Conservation (phyloP, 139 green algal species). For the Asterochloris erici region DNA sequence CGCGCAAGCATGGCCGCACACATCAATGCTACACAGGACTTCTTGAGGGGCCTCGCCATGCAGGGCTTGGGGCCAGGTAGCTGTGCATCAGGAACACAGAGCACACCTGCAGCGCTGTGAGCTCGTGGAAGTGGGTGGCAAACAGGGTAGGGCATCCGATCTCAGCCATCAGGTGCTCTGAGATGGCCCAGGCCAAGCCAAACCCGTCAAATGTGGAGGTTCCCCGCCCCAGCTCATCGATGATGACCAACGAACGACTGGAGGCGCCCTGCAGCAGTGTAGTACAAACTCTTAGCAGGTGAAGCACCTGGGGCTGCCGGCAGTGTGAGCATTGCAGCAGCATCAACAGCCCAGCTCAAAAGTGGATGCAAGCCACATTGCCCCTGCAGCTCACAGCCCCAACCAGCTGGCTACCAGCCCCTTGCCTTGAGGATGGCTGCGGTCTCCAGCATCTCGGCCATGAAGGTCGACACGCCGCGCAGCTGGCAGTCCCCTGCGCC, state of each 20-base stretch:
- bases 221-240: slow-evolving; percentile 95
- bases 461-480: slow-evolving; percentile 95
- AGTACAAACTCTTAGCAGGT: no score
- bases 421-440: slow-evolving; percentile 75
- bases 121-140: slow-evolving; percentile 98
- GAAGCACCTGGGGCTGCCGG: no score
- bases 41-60: no score
- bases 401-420: no score
- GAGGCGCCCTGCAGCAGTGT: slow-evolving; percentile 60
- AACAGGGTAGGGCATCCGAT: slow-evolving; percentile 80
- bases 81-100: no score
- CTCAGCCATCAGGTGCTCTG: slow-evolving; percentile 80
- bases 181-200: slow-evolving; percentile 95
- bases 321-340: no score
- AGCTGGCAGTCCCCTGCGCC: slow-evolving; percentile 95
- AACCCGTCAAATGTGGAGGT: slow-evolving; percentile 97
- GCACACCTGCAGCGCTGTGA: slow-evolving; percentile 73
- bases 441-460: slow-evolving; percentile 99
- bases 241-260: slow-evolving; percentile 81
- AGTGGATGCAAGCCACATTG: no score
- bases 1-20: no score
- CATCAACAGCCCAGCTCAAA: no score
- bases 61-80: no score
- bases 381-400: background rate
- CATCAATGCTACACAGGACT: no score